Percentiles rank a stretch among this genome's conserved stretches.
phyloP scores from a whole-genome alignment of 495 filamentous ascomycete genomes.

The Aspergillus haitiensis region DNA sequence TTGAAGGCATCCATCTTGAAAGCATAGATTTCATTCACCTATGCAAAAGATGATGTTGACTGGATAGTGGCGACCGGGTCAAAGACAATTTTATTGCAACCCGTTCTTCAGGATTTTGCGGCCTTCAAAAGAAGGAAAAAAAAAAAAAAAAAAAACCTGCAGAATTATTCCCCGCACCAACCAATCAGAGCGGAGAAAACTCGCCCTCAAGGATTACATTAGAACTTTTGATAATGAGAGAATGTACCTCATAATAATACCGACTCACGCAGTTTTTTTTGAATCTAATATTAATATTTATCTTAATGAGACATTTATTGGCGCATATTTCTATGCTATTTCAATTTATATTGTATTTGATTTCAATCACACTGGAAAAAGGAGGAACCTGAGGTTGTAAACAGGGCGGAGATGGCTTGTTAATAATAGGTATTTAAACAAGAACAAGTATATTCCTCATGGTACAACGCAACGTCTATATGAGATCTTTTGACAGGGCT shows the following conservation, averaged over 20 bases:
- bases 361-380: no score
- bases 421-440: not conserved
- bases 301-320: no score
- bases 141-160: conserved; percentile 29
- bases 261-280: no score
- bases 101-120: not conserved
- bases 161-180: conserved; percentile 39
- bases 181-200: conserved; percentile 36
- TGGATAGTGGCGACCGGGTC: not conserved
- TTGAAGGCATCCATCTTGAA: conserved; percentile 55
- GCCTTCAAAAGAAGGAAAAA: conserved; percentile 24
- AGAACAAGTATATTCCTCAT: not conserved
- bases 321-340: no score
- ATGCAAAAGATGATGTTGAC: conserved; percentile 14
- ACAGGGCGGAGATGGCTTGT: not conserved
- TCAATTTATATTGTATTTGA: no score
- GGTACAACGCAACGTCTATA: conserved; percentile 4
- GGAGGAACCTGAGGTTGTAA: not conserved
- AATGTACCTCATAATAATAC: not conserved
- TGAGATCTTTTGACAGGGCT: conserved; percentile 5
- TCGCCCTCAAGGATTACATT: not conserved
- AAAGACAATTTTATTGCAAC: not conserved
- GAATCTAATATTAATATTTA: no score
- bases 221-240: not conserved
- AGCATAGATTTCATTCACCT: not conserved